Evolutionary conservation across 257 asterid genomes (phyloP).

Genomic region (Apocynum venetum): DNA sequence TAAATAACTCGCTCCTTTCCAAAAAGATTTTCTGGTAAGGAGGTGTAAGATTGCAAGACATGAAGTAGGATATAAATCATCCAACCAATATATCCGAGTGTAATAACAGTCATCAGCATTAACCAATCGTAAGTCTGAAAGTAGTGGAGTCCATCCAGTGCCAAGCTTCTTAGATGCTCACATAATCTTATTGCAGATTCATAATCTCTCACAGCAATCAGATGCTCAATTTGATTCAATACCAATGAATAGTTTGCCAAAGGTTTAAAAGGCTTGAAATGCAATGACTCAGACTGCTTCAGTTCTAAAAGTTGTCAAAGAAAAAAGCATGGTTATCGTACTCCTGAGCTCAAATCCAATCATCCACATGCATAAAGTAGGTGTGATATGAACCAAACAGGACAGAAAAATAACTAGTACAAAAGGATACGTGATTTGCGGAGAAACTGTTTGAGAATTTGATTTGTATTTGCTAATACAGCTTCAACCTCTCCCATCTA

Average conservation of each 20-base stretch:
- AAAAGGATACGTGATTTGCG: conserved; percentile 79
- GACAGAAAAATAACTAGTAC: background rate
- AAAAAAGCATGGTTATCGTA: conserved; percentile 15
- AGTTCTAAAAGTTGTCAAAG: conserved; percentile 62
- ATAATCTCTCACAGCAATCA: conserved; percentile 50
- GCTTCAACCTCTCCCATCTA: conserved; percentile 92
- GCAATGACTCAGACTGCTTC: conserved; percentile 58
- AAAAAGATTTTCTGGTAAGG: conserved; percentile 44
- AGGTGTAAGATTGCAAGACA: conserved; percentile 76
- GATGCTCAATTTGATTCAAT: conserved; percentile 62
- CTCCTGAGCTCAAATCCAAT: background rate
- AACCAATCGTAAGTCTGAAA: conserved; percentile 97
- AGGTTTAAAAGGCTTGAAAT: conserved; percentile 87
- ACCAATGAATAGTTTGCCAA: conserved; percentile 43
- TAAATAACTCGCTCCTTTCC: conserved; percentile 43
- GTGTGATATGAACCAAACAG: background rate
- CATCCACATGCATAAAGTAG: background rate
- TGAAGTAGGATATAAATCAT: conserved; percentile 80
- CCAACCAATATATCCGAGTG: conserved; percentile 96
- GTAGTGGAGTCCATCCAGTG: conserved; percentile 85
- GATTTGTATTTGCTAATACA: conserved; percentile 83
- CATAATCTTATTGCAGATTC: conserved; percentile 64
- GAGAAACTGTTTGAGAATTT: conserved; percentile 82
- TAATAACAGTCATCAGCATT: conserved; percentile 83
- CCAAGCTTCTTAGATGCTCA: conserved; percentile 79